phyloP scores from a whole-genome alignment of 2,329 filamentous ascomycete species.

The Verticillium nubilum region DNA sequence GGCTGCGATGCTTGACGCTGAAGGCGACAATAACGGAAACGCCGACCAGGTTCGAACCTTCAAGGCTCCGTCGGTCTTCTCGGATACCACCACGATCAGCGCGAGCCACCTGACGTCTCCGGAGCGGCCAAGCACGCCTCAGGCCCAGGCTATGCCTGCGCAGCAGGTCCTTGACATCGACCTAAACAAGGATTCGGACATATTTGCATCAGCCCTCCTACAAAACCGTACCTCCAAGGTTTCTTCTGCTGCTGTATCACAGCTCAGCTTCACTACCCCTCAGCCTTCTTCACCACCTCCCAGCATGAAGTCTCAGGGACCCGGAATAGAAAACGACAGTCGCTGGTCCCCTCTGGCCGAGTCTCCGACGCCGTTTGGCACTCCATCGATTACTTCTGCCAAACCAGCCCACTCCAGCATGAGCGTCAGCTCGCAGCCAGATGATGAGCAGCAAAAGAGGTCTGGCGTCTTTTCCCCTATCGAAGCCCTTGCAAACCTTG shows the following conservation, averaged over 20 bases:
- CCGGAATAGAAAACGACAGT: background rate
- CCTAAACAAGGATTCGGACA: background rate
- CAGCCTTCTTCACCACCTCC: background rate
- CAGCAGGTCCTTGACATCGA: conserved; percentile 1
- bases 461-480: background rate
- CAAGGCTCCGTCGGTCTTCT: background rate
- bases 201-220: background rate
- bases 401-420: background rate
- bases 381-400: background rate
- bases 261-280: background rate
- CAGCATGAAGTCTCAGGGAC: background rate
- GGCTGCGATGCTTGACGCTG: background rate
- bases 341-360: background rate
- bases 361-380: background rate
- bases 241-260: background rate
- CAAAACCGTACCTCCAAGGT: background rate
- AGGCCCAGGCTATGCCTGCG: background rate
- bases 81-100: background rate
- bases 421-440: background rate
- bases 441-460: background rate
- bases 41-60: background rate
- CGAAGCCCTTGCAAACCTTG: background rate
- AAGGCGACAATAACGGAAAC: background rate
- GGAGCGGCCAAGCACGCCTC: background rate
- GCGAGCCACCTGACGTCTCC: background rate